A percentile compares a stretch with the other conserved stretches of the same genome.
phyloP scores from a whole-genome alignment of 1,139 yeast genomes.

The Ogataea hybrid region DNA sequence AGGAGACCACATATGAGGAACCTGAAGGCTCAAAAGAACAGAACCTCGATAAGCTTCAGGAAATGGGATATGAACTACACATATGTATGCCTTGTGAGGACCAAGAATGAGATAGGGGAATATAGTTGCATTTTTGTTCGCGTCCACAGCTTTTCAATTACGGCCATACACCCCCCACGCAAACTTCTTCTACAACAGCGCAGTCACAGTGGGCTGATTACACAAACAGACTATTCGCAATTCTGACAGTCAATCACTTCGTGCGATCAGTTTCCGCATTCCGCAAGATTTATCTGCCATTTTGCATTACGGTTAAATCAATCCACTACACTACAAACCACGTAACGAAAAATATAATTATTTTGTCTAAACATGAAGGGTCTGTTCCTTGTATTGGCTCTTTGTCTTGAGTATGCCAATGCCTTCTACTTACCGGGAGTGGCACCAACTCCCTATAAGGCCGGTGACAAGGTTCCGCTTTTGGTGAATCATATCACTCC shows the following conservation, averaged over 20 bases:
- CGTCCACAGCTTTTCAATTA: no score
- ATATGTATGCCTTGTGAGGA: no score
- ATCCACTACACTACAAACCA: slow-evolving; percentile 1
- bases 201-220: no score
- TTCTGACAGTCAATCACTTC: not conserved
- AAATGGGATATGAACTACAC: no score
- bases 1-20: no score
- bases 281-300: not conserved
- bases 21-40: no score
- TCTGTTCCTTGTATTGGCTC: slow-evolving; percentile 7
- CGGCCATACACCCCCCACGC: no score
- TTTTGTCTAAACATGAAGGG: slow-evolving; percentile 8
- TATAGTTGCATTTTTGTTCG: no score
- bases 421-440: slow-evolving; percentile 94
- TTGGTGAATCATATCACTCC: slow-evolving; percentile 91
- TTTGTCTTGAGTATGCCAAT: slow-evolving; percentile 24
- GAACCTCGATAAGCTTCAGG: no score
- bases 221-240: no score
- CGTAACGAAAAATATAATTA: slow-evolving; percentile 4
- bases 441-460: slow-evolving; percentile 83
- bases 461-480: slow-evolving; percentile 71
- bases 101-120: no score
- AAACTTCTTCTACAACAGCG: no score
- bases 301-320: not conserved
- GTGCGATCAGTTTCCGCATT: not conserved